Percentiles rank a stretch among this genome's conserved stretches.
These are phyloP conservation scores for Apophysomyces sp. DNA, from an alignment of 371 early-diverging fungal genomes.

Conservation along the genomic window DNA sequence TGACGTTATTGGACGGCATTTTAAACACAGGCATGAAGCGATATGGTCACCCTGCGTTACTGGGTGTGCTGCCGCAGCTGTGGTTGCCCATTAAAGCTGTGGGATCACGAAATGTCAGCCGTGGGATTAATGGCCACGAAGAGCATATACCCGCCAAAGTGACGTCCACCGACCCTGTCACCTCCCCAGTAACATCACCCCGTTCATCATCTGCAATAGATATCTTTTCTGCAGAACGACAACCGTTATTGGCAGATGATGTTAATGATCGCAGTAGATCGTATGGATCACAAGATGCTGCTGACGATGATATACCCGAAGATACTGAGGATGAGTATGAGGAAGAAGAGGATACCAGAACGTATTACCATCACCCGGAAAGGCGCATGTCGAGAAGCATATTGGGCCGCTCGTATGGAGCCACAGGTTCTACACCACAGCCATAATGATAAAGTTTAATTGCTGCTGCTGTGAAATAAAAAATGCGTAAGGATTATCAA, in stretches of 20 bases:
- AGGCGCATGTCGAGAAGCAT: constrained; percentile 34
- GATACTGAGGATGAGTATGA: constrained; percentile 1
- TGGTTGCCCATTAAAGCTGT: constrained; percentile 67
- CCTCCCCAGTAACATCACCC: neutral
- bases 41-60: constrained; percentile 71
- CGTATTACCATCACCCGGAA: constrained; percentile 64
- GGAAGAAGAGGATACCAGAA: constrained; percentile 19
- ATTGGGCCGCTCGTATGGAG: constrained; percentile 17
- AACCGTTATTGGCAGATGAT: constrained; percentile 5
- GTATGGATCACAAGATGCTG: neutral
- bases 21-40: constrained; percentile 74
- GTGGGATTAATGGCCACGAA: neutral
- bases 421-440: constrained; percentile 7
- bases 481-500: neutral
- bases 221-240: constrained; percentile 10
- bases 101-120: neutral
- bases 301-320: constrained; percentile 2
- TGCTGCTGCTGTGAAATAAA: neutral
- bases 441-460: neutral
- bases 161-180: neutral
- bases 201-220: constrained; percentile 1
- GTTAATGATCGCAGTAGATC: neutral
- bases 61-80: constrained; percentile 71
- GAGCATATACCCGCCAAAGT: neutral
- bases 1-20: constrained; percentile 72